Evolutionary conservation across 2,329 filamentous ascomycete genomes (phyloP), one percentile per base, ranked within the genome.

Genomic region (Aureobasidium sp.): DNA sequence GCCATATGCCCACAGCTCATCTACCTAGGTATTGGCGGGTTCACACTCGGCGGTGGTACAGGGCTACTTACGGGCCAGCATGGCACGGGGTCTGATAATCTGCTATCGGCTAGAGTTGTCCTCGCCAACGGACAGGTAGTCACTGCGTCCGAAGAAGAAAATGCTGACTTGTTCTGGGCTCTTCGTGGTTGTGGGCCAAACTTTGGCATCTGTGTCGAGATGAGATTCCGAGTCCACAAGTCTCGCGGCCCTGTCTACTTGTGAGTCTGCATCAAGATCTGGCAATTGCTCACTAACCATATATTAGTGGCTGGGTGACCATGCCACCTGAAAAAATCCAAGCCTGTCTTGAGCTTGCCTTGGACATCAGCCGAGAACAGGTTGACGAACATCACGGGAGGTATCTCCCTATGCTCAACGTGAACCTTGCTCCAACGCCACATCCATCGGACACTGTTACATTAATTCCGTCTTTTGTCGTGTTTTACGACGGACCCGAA

Each of bases 1-100:
- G 80, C 79, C 2, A 79, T 79, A 1, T 77, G 82, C 0, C 80
- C 80, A 2, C 81, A 80, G 0, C 79, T 84, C 8, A 78, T 78
- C 37, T 78, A 83, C 58, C 84, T 80, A 1, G 81, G 81, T 5
- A 76, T 84, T 6, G 80, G 78, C 2, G 81, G 79, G 0, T 67
- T 84, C 12, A 74, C 76, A 0, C 63, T 83, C 1, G 79, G 79
- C 1, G 80, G 80, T 21, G 80, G 80, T 1, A 80, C 79, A 59
- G 79, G 81, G 1, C 75, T 76, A 64, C 66, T 84, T 12, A 75
- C 71, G 21, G 76, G 78, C 1, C 67, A 69, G 29, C 68, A 79
- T 49, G 83, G 82, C 0, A 68, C 84, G 6, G 71, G 71, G 0
- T 75, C 79, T 16, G 52, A 54, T 16, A 40, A 41, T 14, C 42